Evolutionary conservation across 768 basidiomycete genomes (phyloP), one percentile per base, ranked within the genome.

Genomic region (Gloeophyllum trabeum): DNA sequence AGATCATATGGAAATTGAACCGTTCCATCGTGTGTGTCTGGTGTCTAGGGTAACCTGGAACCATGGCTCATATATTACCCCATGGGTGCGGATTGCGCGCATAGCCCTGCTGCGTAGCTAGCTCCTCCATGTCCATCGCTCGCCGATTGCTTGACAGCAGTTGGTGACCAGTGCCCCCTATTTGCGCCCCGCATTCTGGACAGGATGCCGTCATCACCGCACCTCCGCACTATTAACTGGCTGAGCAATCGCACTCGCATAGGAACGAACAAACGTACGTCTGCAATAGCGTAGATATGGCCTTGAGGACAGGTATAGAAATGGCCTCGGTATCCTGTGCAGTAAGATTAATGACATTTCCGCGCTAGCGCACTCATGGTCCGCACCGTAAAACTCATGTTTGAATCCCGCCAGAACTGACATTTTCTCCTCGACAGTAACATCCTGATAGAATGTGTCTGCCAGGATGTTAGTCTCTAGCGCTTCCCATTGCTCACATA

Each of bases 361-460:
- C n/a, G n/a, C n/a, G n/a, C n/a, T n/a, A n/a, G n/a, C n/a, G n/a
- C n/a, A n/a, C n/a, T n/a, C n/a, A n/a, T n/a, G n/a, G n/a, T n/a
- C n/a, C n/a, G n/a, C n/a, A n/a, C n/a, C n/a, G n/a, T n/a, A n/a
- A n/a, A n/a, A n/a, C n/a, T n/a, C n/a, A n/a, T n/a, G n/a, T n/a
- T 55, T 42, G n/a, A 79, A 52, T 0, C 70, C 70, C 35, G 62
- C 63, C 25, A 80, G 64, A 23, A 81, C 63, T 7, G 55, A 55
- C 46, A 65, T 66, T 23, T 65, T 64, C 47, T 82, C 79, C 3
- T 77, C 60, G 35, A 72, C 51, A 10, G 75, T 75, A 3, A 81
- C 55, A 1, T 71, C 58, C 42, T 66, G 47, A 43, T 81, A 78
- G 50, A 75, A 69, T 0, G 64, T 70, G 40, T 64, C 68, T 37